phyloP scores from a whole-genome alignment of 2,329 filamentous ascomycete genomes.

The Zymoseptoria ardabiliae region DNA sequence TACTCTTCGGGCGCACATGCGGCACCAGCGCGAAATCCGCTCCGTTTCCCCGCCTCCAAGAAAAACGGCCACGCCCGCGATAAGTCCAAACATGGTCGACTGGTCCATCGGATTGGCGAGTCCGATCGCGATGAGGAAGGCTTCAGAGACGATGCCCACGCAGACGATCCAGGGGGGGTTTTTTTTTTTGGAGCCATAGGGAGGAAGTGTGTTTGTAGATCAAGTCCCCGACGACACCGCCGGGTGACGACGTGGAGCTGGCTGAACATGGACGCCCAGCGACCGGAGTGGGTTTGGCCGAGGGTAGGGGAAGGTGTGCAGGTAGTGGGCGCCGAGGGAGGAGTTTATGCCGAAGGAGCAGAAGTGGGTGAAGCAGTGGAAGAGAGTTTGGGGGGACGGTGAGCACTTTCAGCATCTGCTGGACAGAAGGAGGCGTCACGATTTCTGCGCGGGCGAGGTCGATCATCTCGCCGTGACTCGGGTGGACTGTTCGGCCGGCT shows the following conservation, averaged over 20 bases:
- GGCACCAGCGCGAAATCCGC: slow-evolving; percentile 80
- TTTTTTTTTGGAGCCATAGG: slow-evolving; percentile 60
- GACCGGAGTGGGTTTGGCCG: slow-evolving; percentile 37
- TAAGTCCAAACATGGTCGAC: slow-evolving; percentile 64
- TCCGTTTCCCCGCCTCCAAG: slow-evolving; percentile 74
- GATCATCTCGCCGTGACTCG: slow-evolving; percentile 47
- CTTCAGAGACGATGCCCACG: slow-evolving; percentile 49
- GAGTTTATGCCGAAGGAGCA: slow-evolving; percentile 57
- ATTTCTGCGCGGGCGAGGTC: slow-evolving; percentile 54
- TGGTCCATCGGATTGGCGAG: slow-evolving; percentile 53
- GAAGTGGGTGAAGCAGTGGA: slow-evolving; percentile 48
- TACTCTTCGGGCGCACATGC: slow-evolving; percentile 74
- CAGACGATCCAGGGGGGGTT: slow-evolving; percentile 51
- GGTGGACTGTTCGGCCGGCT: slow-evolving; percentile 46
- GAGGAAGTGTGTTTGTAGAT: slow-evolving; percentile 45
- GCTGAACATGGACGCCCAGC: slow-evolving; percentile 66
- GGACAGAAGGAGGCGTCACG: slow-evolving; percentile 51
- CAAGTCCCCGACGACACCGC: slow-evolving; percentile 53
- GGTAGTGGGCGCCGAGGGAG: slow-evolving; percentile 53
- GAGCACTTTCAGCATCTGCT: slow-evolving; percentile 54
- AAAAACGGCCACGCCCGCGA: slow-evolving; percentile 75
- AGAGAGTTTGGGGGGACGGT: slow-evolving; percentile 53
- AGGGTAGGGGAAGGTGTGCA: slow-evolving; percentile 44
- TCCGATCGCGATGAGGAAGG: slow-evolving; percentile 55
- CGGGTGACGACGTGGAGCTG: slow-evolving; percentile 63